Base-by-base conservation (phyloP, 345 rosid species). In the Ceriops zippeliana region DNA sequence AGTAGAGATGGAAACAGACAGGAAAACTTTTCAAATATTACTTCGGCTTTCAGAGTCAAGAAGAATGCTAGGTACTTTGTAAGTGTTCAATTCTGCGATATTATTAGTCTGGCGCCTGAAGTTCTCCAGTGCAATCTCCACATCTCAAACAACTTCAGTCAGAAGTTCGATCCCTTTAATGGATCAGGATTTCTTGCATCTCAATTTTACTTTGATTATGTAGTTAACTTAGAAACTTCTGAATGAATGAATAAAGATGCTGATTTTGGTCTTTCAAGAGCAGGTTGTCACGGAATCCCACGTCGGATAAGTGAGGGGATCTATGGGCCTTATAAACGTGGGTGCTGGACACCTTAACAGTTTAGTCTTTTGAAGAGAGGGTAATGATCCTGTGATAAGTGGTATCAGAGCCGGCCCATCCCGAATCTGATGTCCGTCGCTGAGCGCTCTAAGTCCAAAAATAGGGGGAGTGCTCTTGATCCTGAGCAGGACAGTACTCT, bases 251-350 rank as follows among this genome's bases (percentile, higher is more conserved):
- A 62, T 38, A 86, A 86, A 72, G 89, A 85, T 16, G 85, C 83
- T 11, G 91, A 87, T 66, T 87, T 85, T 19, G 89, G 91, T 27
- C 84, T 82, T 46, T 87, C 87, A 49, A 87, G 72, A 34, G 67
- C 63, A 0, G 82, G 83, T n/a, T n/a, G n/a, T n/a, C n/a, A n/a
- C n/a, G n/a, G n/a, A n/a, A n/a, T n/a, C n/a, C n/a, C n/a, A n/a
- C n/a, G n/a, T n/a, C n/a, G n/a, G n/a, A n/a, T n/a, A n/a, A n/a
- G n/a, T n/a, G n/a, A n/a, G n/a, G n/a, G n/a, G n/a, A n/a, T n/a
- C n/a, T n/a, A n/a, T n/a, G n/a, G n/a, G n/a, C n/a, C n/a, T n/a
- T n/a, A n/a, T n/a, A n/a, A n/a, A n/a, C n/a, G n/a, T n/a, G n/a
- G n/a, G n/a, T n/a, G n/a, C n/a, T n/a, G n/a, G n/a, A n/a, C n/a